Conservation (phyloP, 352 stramenopile genomes). For the Aphanomyces cochlioides region DNA sequence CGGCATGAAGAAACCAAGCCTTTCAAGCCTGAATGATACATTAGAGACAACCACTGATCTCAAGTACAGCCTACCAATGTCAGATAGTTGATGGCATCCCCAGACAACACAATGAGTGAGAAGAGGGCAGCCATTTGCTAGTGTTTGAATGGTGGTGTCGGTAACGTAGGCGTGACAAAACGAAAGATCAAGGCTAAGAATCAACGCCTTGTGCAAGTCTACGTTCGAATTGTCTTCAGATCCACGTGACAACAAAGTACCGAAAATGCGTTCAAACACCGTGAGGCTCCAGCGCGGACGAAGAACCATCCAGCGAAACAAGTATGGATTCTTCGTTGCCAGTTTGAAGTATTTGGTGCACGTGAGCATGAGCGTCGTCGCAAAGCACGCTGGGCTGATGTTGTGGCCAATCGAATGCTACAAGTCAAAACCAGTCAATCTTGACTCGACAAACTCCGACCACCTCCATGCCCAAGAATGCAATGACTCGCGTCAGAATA, state of each 20-base stretch:
- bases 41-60: too few relatives aligned
- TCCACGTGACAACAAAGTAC: neutral
- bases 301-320: conserved; percentile 15
- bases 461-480: conserved; percentile 10
- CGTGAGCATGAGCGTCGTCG: neutral
- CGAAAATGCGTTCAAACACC: conserved; percentile 5
- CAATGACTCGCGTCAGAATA: conserved; percentile 8
- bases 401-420: neutral
- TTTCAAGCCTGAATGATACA: conserved; percentile 12
- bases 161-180: conserved; percentile 26
- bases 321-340: conserved; percentile 16
- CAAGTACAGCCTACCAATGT: conserved; percentile 1
- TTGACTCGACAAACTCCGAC: too few relatives aligned
- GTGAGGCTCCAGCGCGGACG: neutral
- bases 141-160: neutral
- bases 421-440: neutral
- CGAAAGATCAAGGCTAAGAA: conserved; percentile 18
- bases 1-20: conserved; percentile 13
- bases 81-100: conserved; percentile 26
- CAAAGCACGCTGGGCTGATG: neutral
- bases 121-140: neutral
- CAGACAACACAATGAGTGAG: conserved; percentile 23
- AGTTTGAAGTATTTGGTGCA: conserved; percentile 26
- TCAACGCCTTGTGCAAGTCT: conserved; percentile 1
- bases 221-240: neutral